A percentile compares a stretch with the other conserved stretches of the same genome.
Conservation (phyloP, 108 stramenopile species). For the Cyclostephanos tholiformis region DNA sequence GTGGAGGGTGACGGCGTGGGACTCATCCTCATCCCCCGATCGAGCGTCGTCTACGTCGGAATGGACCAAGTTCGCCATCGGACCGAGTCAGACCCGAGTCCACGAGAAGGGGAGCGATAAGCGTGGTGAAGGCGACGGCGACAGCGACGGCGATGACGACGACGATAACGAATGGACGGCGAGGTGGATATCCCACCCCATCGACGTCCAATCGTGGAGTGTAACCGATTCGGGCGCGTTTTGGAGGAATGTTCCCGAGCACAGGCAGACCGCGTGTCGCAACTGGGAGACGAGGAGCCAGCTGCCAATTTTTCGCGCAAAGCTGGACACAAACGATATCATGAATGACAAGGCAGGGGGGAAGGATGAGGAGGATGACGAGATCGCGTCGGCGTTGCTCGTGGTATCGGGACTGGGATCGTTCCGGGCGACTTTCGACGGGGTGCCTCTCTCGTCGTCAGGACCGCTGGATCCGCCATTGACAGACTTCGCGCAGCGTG, state of each 20-base stretch:
- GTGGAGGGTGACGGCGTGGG: slow-evolving; percentile 49
- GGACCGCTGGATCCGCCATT: slow-evolving; percentile 60
- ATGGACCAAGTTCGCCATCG: slow-evolving; percentile 50
- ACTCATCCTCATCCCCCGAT: slow-evolving; percentile 6
- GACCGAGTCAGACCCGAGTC: slow-evolving; percentile 6
- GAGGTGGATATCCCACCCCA: slow-evolving; percentile 48
- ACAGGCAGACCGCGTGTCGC: slow-evolving; percentile 28
- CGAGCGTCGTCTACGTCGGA: slow-evolving; percentile 28
- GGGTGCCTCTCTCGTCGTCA: slow-evolving; percentile 40
- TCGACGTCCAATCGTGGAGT: slow-evolving; percentile 32
- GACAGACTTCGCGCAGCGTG: slow-evolving; percentile 56
- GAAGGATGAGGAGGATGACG: slow-evolving; percentile 11
- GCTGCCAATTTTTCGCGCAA: slow-evolving; percentile 40
- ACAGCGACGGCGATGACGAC: neutral
- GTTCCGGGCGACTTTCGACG: slow-evolving; percentile 50
- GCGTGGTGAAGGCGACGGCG: neutral
- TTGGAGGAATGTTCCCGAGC: slow-evolving; percentile 19
- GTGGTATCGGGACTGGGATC: slow-evolving; percentile 53
- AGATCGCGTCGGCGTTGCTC: slow-evolving; percentile 45
- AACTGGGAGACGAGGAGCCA: slow-evolving; percentile 51
- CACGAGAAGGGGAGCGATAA: neutral
- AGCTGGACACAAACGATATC: slow-evolving; percentile 2
- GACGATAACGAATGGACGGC: slow-evolving; percentile 25
- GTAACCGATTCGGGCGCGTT: slow-evolving; percentile 36
- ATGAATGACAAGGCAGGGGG: neutral